Evolutionary conservation across 345 rosid species (phyloP).

Genomic region (Kernera saxatilis): DNA sequence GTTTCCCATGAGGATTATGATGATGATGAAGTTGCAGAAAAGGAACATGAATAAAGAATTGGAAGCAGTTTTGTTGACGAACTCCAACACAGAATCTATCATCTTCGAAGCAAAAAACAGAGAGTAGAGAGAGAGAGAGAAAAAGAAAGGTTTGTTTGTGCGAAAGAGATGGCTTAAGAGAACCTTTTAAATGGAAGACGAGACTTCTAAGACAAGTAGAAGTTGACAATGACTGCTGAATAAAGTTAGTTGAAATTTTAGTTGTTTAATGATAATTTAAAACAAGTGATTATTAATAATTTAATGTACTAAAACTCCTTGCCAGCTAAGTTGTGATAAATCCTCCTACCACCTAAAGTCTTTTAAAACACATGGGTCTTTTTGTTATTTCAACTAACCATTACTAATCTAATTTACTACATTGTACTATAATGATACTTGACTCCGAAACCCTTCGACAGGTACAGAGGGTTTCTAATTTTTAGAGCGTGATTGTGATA

Average conservation of each 20-base stretch:
- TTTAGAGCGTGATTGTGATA: no score
- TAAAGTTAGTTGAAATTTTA: conserved; percentile 8
- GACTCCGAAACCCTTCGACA: no score
- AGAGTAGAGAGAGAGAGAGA: neutral
- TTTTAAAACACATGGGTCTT: conserved; percentile 2
- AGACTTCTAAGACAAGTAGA: conserved; percentile 18
- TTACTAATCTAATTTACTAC: no score
- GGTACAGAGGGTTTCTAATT: no score
- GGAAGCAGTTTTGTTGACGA: conserved; percentile 19
- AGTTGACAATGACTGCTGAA: conserved; percentile 14
- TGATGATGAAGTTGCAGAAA: conserved; percentile 29
- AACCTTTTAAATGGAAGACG: conserved; percentile 7
- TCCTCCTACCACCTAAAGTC: neutral
- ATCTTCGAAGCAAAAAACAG: neutral
- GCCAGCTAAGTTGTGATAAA: conserved; percentile 22
- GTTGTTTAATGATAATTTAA: neutral
- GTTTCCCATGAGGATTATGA: conserved; percentile 25
- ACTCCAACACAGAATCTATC: conserved; percentile 20
- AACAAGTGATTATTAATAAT: neutral
- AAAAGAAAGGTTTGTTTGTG: neutral
- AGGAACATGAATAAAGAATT: conserved; percentile 26
- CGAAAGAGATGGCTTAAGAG: conserved; percentile 1
- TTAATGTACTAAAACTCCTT: neutral
- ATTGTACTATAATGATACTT: no score
- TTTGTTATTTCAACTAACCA: no score